phyloP scores from a whole-genome alignment of 345 rosid species.

The Stellera chamaejasme region DNA sequence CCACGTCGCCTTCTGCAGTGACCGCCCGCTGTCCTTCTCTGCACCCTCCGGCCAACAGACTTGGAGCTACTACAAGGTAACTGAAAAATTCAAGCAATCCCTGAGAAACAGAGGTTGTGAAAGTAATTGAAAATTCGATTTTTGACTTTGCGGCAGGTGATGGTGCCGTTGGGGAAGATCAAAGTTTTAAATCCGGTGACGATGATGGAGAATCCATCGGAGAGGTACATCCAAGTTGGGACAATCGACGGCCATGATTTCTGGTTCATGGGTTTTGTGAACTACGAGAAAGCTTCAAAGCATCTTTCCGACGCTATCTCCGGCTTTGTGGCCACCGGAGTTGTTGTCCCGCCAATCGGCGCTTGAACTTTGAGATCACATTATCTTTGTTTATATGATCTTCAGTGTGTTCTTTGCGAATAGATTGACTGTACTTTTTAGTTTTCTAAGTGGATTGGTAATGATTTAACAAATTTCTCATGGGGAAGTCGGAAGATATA shows the following conservation, averaged over 20 bases:
- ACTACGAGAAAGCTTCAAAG: conserved; percentile 47
- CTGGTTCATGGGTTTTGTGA: conserved; percentile 78
- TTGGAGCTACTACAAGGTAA: conserved; percentile 60
- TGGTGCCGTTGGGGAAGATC: conserved; percentile 37
- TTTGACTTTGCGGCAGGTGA: conserved; percentile 19
- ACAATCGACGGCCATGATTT: conserved; percentile 58
- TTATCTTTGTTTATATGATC: not conserved
- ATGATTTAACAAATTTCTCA: no score
- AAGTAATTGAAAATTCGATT: not conserved
- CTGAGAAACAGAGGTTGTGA: not conserved
- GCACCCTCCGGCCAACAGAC: conserved; percentile 50
- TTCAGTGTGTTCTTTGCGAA: no score
- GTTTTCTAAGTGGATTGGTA: no score
- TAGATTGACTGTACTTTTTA: no score
- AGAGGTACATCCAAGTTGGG: conserved; percentile 46
- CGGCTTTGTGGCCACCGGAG: conserved; percentile 20
- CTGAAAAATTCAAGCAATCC: not conserved
- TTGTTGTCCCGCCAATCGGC: conserved; percentile 15
- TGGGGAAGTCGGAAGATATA: no score
- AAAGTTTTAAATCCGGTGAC: conserved; percentile 32
- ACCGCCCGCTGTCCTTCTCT: conserved; percentile 43
- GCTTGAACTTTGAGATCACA: not conserved
- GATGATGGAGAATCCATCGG: conserved; percentile 38
- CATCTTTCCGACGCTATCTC: conserved; percentile 34
- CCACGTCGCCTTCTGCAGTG: conserved; percentile 57